phyloP scores from a whole-genome alignment of 345 rosid species.

The Syzygium oleosum region DNA sequence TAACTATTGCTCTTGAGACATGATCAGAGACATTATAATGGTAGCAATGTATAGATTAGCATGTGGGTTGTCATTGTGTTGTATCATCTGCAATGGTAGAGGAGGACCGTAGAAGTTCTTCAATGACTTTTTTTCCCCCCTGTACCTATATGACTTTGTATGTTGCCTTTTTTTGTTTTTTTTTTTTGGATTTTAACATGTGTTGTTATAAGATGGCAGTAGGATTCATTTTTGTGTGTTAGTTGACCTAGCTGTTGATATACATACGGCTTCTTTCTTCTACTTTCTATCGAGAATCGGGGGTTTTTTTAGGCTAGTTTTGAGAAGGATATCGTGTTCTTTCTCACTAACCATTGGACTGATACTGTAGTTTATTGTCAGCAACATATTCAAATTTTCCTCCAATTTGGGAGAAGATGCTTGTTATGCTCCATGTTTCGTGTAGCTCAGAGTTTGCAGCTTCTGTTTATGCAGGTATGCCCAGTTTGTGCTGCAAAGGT shows the following conservation, averaged over 20 bases:
- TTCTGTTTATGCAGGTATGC: slow-evolving; percentile 35
- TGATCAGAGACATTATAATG: no score
- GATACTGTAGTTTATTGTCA: not conserved
- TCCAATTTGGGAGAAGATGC: not conserved
- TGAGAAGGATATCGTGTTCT: not conserved
- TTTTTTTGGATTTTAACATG: not conserved
- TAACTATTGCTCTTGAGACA: not conserved
- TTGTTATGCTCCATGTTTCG: not conserved
- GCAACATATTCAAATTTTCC: not conserved
- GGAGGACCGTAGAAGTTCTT: not conserved
- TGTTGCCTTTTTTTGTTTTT: not conserved
- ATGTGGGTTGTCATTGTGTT: not conserved
- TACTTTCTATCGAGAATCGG: not conserved
- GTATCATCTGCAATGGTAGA: not conserved
- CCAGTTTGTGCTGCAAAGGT: slow-evolving; percentile 45
- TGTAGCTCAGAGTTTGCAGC: not conserved
- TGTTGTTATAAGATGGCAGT: not conserved
- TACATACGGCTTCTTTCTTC: not conserved
- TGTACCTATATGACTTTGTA: not conserved
- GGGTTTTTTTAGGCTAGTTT: not conserved
- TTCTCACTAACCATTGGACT: not conserved
- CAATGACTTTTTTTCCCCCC: not conserved
- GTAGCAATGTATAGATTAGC: not conserved
- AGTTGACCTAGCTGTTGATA: not conserved
- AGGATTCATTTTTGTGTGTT: not conserved